Conservation (phyloP, 345 rosid genomes). For the Tarenaya hassleriana region DNA sequence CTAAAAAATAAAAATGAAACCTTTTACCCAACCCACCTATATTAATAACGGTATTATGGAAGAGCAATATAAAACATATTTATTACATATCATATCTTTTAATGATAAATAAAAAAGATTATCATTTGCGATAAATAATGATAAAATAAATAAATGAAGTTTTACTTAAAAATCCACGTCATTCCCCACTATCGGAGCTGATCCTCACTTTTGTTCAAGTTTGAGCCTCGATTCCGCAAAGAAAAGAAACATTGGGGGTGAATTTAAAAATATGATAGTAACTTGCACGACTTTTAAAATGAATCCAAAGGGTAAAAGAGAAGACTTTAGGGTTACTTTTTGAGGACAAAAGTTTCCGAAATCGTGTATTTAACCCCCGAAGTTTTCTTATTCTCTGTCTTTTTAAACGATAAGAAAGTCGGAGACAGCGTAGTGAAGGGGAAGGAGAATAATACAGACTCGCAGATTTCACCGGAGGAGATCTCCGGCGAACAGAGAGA, state of each 20-base stretch:
- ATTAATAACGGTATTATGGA: too few species aligned
- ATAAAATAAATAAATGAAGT: not conserved
- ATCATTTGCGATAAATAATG: not conserved
- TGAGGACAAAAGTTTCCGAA: constrained; percentile 27
- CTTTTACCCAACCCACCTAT: too few species aligned
- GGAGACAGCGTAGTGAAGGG: constrained; percentile 11
- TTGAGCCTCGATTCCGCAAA: constrained; percentile 9
- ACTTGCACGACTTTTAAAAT: constrained; percentile 6
- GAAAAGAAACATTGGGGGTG: constrained; percentile 5
- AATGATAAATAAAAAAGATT: too few species aligned
- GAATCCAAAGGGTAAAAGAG: constrained; percentile 12
- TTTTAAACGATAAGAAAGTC: not conserved
- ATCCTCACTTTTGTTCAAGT: not conserved
- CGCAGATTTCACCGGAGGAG: not conserved
- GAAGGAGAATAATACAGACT: constrained; percentile 4
- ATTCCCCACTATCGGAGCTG: not conserved
- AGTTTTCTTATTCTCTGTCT: constrained; percentile 15
- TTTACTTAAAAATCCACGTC: not conserved
- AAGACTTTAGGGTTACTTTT: constrained; percentile 18
- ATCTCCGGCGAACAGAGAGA: not conserved
- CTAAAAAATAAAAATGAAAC: too few species aligned
- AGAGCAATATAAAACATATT: too few species aligned
- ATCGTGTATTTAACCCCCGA: too few species aligned
- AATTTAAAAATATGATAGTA: constrained; percentile 8
- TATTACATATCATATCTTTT: too few species aligned